Evolutionary conservation across 2,329 filamentous ascomycete species (phyloP), one percentile per base, ranked within the genome.

Genomic region (Fusarium continuum): DNA sequence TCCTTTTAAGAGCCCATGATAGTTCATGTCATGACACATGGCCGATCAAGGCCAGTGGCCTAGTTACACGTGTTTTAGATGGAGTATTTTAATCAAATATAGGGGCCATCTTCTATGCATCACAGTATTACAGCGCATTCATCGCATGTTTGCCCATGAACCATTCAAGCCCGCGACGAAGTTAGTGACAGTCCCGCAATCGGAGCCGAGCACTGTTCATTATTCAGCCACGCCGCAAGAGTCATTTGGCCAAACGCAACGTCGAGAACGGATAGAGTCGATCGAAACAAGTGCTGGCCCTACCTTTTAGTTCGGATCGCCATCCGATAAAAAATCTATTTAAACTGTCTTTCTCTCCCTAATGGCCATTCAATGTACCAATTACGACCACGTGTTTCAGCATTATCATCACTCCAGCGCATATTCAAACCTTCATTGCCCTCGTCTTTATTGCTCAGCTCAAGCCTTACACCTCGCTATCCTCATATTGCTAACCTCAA

Each of bases 151-250:
- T 44, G 45, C 17, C 36, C 16, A 55, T 55, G 23, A 36, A 39
- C 29, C 17, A 38, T 43, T 35, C 29, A 11, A 20, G 17, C 13
- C 17, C 23, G 29, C 23, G 19, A 31, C 34, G n/a, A n/a, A n/a
- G n/a, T n/a, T 55, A 54, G 49, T 20, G 23, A 39, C 39, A 35
- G 43, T 41, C 57, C 62, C 62, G 57, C 46, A 41, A 64, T 64
- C 63, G 49, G 63, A 66, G 54, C 41, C 45, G 47, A 46, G 43
- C 34, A 43, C 29, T 35, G 47, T 29, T 16, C 40, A 61, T 67
- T 68, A 62, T 68, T 64, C 57, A 61, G 68, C 68, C 40, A 61
- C 64, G 41, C 61, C 66, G 68, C 36, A 60, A 55, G 68, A 70
- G 66, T 70, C 68, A 71, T 58, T 59, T 49, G 53, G 38, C 29